Evolutionary conservation across 331 rosid genomes (phyloP), one percentile per base, ranked within the genome.

Genomic region (Telfairia occidentalis): DNA sequence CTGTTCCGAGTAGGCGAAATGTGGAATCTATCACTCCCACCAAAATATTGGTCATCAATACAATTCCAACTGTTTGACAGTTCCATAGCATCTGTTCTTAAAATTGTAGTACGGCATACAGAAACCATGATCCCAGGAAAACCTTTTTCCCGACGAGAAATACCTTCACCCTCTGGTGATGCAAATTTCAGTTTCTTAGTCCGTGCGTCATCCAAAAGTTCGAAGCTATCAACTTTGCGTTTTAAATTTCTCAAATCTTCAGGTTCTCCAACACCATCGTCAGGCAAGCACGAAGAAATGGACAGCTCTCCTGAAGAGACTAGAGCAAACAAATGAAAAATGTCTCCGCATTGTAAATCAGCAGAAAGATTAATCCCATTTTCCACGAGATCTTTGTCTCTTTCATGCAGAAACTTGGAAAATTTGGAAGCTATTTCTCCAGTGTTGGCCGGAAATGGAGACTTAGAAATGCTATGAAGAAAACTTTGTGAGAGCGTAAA

Each of bases 111-210:
- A 53, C 73, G 86, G 53, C 35, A 48, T 29, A 83, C 85, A 70
- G 92, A 86, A 75, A 90, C 81, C 76, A 73, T 32, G 58, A 91
- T 85, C 74, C 97, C 96, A 1, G 96, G 97, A 85, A 91, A 95
- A 81, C 98, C 98, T 85, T 95, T 92, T 80, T 95, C 98, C 49
- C 93, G 87, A 32, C 98, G 97, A 84, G 97, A 91, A 82, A 89
- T 87, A 54, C 86, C 80, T 86, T 95, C 98, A 82, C 96, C 97
- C 82, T 95, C 98, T 23, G 71, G 79, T 37, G 84, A 86, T 24
- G 71, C 84, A 35, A 88, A 86, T 83, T 91, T 94, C 64, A 48
- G 78, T 61, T 83, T 89, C 80, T 91, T 94, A 52, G 87, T 79
- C 81, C 78, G 87, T 26, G 82, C 83, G 78, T 79, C 77, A 82